Evolutionary conservation across 2,329 filamentous ascomycete genomes (phyloP), one percentile per base, ranked within the genome.

Genomic region (Cladosporium sp.): DNA sequence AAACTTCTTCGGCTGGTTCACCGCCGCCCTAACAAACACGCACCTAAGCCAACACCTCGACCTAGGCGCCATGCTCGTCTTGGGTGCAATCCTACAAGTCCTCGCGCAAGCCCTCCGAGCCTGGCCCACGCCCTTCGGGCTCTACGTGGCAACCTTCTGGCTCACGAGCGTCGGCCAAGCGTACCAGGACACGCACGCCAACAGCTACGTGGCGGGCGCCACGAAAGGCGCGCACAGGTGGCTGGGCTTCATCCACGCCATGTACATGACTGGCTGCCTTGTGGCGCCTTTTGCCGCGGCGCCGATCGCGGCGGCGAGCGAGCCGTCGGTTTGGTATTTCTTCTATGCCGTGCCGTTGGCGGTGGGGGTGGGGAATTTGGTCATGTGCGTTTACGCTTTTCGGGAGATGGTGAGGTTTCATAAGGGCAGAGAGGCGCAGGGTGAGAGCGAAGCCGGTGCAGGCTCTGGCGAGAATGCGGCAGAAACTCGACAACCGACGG

Each of bases 101-200:
- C 13, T 74, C 0, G 73, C 78, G 0, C 78, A 83, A 32, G 67
- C 71, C 0, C 66, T 85, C 1, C 73, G 82, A 0, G 69, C 72
- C 5, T 84, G 79, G 78, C 67, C 68, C 1, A 75, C 80, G 0
- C 78, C 79, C 0, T 82, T 84, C 42, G 69, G 71, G 0, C 65
- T 84, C 0, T 85, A 79, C 50, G 75, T 74, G 0, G 59, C 76
- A 2, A 79, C 78, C 0, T 85, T 84, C 59, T 78, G 78, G 62
- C 53, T 84, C 7, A 75, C 77, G 1, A 77, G 76, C 8, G 58
- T 83, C 0, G 82, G 82, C 0, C 80, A 83, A 60, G 82, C 78
- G 0, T 83, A 78, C 50, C 79, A 85, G 52, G 83, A 86, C 55
- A 77, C 81, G 0, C 79, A 83, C 18, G 75, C 77, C 1, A 85